phyloP scores from a whole-genome alignment of 2,329 filamentous ascomycete species.

The Colletotrichum australisinense region DNA sequence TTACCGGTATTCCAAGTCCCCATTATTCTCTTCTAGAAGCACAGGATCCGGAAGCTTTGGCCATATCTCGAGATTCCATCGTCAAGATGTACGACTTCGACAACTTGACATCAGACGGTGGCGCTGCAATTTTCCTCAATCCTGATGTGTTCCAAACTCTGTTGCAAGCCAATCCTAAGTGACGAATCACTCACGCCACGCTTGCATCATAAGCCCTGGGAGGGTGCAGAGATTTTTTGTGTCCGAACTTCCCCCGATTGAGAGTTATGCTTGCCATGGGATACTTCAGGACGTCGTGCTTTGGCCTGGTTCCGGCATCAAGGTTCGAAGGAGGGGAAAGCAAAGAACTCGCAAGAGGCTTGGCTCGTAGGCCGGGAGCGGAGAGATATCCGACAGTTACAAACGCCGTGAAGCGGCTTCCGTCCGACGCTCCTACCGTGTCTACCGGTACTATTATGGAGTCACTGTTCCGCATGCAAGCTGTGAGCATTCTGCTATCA shows the following conservation, averaged over 20 bases:
- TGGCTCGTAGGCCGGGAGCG: constrained; percentile 6
- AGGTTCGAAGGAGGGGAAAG: constrained; percentile 26
- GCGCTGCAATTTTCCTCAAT: neutral
- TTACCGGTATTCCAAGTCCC: constrained; percentile 35
- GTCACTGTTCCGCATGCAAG: neutral
- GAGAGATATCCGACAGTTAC: constrained; percentile 35
- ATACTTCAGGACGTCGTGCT: constrained; percentile 7
- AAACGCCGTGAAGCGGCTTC: constrained; percentile 25
- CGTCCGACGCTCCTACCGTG: constrained; percentile 24
- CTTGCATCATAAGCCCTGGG: constrained; percentile 32
- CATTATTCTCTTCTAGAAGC: constrained; percentile 38
- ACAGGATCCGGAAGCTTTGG: constrained; percentile 35
- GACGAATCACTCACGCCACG: constrained; percentile 35
- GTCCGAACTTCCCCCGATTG: constrained; percentile 32
- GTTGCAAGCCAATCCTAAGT: constrained; percentile 12
- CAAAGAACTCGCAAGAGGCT: neutral
- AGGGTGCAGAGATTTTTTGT: constrained; percentile 28
- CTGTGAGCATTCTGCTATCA: neutral
- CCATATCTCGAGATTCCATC: constrained; percentile 30
- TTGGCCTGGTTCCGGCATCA: constrained; percentile 32
- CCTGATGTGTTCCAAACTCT: constrained; percentile 9
- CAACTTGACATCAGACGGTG: constrained; percentile 26
- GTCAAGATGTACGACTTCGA: neutral
- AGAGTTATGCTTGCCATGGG: constrained; percentile 17
- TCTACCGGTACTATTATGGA: constrained; percentile 1